Evolutionary conservation across 192 early-diverging fungal genomes (phyloP).

Genomic region (Coemansia sp.): DNA sequence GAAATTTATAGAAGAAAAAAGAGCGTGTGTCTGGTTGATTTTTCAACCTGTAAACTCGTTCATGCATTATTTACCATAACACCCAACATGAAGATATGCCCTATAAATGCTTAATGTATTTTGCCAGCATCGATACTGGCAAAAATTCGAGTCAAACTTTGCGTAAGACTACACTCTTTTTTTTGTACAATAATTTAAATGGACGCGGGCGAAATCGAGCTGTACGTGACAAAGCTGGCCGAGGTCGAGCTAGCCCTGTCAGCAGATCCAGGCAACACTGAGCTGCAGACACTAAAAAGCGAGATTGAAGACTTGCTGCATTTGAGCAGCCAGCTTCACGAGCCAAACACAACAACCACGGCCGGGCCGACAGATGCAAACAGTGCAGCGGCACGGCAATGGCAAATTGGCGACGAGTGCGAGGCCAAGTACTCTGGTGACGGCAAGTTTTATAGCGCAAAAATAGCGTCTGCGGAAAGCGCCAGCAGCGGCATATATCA

Average conservation of each 20-base stretch:
- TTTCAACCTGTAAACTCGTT: not conserved
- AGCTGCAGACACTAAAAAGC: slow-evolving; percentile 36
- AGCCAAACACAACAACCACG: not conserved
- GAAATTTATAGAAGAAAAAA: not conserved
- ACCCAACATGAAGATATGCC: not conserved
- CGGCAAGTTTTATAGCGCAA: slow-evolving; percentile 16
- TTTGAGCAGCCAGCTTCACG: slow-evolving; percentile 21
- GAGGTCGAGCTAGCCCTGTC: slow-evolving; percentile 47
- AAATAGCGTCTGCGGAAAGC: slow-evolving; percentile 12
- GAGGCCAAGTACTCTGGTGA: slow-evolving; percentile 23
- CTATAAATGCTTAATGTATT: not conserved
- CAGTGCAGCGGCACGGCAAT: not conserved
- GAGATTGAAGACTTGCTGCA: slow-evolving; percentile 39
- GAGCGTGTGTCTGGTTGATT: not conserved
- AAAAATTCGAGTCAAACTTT: not conserved
- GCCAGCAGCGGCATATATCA: slow-evolving; percentile 2
- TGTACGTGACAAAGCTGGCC: slow-evolving; percentile 32
- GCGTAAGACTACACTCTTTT: not conserved
- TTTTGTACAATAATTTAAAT: slow-evolving; percentile 6
- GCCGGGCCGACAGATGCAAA: slow-evolving; percentile 2
- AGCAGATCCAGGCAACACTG: slow-evolving; percentile 33
- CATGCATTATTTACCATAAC: not conserved
- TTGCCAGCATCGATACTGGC: not conserved
- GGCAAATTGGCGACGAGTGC: slow-evolving; percentile 24
- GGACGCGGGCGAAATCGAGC: slow-evolving; percentile 38